phyloP scores from a whole-genome alignment of 192 early-diverging fungal genomes.

The Coemansia sp. region DNA sequence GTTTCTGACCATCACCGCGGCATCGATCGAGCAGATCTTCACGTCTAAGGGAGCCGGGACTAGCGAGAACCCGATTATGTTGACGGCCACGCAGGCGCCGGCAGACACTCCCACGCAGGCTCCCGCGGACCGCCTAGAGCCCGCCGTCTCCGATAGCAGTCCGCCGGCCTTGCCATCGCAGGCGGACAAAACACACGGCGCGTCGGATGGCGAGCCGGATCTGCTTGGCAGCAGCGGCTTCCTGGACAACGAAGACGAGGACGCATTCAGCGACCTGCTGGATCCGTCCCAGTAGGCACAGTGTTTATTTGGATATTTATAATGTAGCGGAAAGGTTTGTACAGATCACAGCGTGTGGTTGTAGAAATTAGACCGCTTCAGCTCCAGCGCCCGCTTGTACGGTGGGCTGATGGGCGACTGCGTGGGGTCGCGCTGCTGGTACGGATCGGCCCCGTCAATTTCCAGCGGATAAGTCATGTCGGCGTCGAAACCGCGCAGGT shows the following conservation, averaged over 20 bases:
- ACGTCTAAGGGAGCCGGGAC: slow-evolving; percentile 23
- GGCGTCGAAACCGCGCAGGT: slow-evolving; percentile 82
- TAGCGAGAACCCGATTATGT: slow-evolving; percentile 20
- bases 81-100: slow-evolving; percentile 25
- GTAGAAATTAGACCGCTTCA: slow-evolving; percentile 67
- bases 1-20: slow-evolving; percentile 34
- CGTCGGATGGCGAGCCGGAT: not conserved
- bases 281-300: slow-evolving; percentile 7
- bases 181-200: no score
- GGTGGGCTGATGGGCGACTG: slow-evolving; percentile 87
- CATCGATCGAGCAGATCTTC: slow-evolving; percentile 40
- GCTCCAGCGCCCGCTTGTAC: slow-evolving; percentile 76
- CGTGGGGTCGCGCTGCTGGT: slow-evolving; percentile 62
- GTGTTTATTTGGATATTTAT: no score
- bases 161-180: no score
- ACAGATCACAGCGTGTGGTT: slow-evolving; percentile 45
- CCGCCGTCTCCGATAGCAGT: no score
- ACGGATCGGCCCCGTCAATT: slow-evolving; percentile 41
- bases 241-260: not conserved
- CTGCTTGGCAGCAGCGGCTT: not conserved
- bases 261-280: slow-evolving; percentile 5
- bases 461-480: slow-evolving; percentile 79
- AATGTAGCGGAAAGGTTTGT: no score
- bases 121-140: not conserved
- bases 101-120: slow-evolving; percentile 1